Evolutionary conservation across 2,329 filamentous ascomycete genomes (phyloP), one percentile per base, ranked within the genome.

Genomic region (Aspergillus ustus): DNA sequence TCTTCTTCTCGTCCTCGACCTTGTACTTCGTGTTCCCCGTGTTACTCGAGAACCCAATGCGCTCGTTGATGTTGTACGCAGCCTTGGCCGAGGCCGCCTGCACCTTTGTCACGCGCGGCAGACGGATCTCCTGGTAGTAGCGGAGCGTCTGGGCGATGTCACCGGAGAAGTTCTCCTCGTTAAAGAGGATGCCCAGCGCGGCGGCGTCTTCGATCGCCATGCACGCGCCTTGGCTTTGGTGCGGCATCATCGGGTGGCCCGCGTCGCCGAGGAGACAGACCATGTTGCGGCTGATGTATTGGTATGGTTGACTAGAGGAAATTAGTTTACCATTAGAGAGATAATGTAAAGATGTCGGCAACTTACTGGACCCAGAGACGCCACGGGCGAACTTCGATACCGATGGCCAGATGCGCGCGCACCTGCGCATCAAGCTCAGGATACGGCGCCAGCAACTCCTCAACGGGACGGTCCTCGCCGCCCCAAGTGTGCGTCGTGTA

Each of bases 131-230:
- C 52, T 85, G 75, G 66, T 88, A 88, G 1, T 83, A 75, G 2
- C 72, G 69, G 1, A 88, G 78, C 0, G 82, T 72, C 56, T 85
- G 76, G 0, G 66, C 68, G 17, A 88, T 69, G 61, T 85, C 77
- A 3, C 83, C 83, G 7, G 68, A 79, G 66, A 81, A 84, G 63
- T 82, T 76, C 0, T 75, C 67, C 56, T 75, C 75, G 71, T 76
- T 82, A 70, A 90, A 89, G 0, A 90, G 61, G 17, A 89, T 85
- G 0, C 87, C 87, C 0, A 90, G 72, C 0, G 85, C 85, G 0
- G 85, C 87, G 0, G 86, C 85, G 62, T 90, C 87, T 70, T 90
- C 87, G 49, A 89, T 88, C 0, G 87, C 87, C 86, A 88, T 88
- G 66, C 87, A 89, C 0, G 87, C 87, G 4, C 88, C 88, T 72